These are phyloP conservation scores for Lentinula raphanica DNA, from an alignment of 768 basidiomycete genomes.

Conservation along the genomic window DNA sequence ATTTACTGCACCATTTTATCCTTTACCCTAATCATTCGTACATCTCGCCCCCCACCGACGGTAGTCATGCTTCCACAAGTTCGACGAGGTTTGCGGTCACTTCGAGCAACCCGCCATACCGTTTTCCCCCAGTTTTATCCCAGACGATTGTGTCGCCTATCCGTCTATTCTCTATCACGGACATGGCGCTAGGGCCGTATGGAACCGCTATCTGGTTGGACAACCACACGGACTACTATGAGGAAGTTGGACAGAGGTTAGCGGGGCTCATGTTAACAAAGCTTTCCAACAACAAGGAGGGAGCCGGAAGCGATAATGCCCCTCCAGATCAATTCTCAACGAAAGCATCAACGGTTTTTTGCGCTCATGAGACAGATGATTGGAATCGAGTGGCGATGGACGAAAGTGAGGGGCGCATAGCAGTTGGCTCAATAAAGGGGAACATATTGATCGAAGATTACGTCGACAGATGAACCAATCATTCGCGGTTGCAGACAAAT, in stretches of 20 bases:
- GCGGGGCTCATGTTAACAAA: constrained; percentile 38
- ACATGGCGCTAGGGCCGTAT: constrained; percentile 49
- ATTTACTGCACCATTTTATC: constrained; percentile 59
- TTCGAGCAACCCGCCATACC: constrained; percentile 33
- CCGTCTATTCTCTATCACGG: constrained; percentile 49
- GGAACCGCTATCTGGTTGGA: constrained; percentile 69
- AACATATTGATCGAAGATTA: constrained; percentile 1
- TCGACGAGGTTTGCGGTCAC: background rate
- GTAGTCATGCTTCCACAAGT: background rate
- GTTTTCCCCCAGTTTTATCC: constrained; percentile 23
- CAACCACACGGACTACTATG: constrained; percentile 46
- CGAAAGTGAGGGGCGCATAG: constrained; percentile 44
- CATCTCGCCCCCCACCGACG: constrained; percentile 6
- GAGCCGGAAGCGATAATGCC: constrained; percentile 18
- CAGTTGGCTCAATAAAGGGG: constrained; percentile 25
- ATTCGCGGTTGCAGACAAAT: background rate
- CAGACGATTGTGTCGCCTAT: constrained; percentile 50
- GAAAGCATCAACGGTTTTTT: constrained; percentile 38
- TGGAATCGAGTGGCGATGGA: constrained; percentile 47
- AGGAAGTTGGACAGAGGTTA: constrained; percentile 53
- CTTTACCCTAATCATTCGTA: constrained; percentile 42
- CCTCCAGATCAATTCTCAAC: constrained; percentile 20
- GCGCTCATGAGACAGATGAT: constrained; percentile 36
- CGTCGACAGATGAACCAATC: background rate
- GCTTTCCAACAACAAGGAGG: constrained; percentile 1